Evolutionary conservation across 2,329 filamentous ascomycete genomes (phyloP), one percentile per base, ranked within the genome.

Genomic region (Pseudogymnoascus destructans): DNA sequence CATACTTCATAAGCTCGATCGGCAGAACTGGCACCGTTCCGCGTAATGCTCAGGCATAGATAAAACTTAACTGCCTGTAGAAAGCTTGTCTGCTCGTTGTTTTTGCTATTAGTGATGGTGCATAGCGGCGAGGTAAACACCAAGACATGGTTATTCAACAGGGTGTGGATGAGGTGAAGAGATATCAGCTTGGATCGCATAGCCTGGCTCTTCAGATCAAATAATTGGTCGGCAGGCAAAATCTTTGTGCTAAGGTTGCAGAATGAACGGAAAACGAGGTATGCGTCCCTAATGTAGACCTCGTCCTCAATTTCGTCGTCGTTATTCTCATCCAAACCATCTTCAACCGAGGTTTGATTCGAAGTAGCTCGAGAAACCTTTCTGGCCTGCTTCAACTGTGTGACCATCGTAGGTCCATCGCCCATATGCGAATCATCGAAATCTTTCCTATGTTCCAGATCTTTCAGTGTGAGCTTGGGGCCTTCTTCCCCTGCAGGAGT

Each of bases 161-260:
- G 83, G 38, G 89, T 95, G 69, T 96, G 91, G 63, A 98, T 93
- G 61, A 97, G 85, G 70, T 98, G 91, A 59, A 98, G 80, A 13
- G 93, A 96, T 62, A 98, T 82, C 57, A 98, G 78, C 72, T 98
- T 98, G 2, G 92, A 96, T 61, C 93, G 85, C 92, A 98, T 98
- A 35, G 92, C 89, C 68, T 96, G 91, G 15, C 91, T 92, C 59
- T 89, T 90, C 57, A 95, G 75, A 67, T 98, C 93, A 67, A 92
- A 90, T 17, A 95, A 83, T 70, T 97, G 91, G 62, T 98, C 93
- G 2, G 90, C 84, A 7, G 88, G 83, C 23, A 98, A 77, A 38
- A 90, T 76, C 70, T 98, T 98, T 62, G 92, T 96, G 60, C 92
- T 96, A 49, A 98, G 77, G 72, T 96, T 95, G 77, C 95, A 98